Evolutionary conservation across 1,284 basidiomycete genomes (phyloP).

Genomic region (Puccinia brachypodii): DNA sequence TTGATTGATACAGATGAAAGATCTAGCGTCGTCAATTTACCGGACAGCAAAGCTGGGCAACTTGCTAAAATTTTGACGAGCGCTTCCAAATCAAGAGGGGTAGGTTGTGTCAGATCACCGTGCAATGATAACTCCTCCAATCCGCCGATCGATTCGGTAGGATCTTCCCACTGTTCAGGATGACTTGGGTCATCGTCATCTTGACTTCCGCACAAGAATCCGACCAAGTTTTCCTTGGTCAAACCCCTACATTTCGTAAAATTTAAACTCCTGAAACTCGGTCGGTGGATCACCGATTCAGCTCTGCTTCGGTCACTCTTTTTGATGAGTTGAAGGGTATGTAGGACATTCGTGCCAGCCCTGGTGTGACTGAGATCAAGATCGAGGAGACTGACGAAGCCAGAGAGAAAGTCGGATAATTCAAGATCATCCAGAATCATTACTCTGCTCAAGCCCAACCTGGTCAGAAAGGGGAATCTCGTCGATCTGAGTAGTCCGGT

Average conservation of each 20-base stretch:
- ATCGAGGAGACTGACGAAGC: conserved; percentile 20
- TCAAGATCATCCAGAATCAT: conserved; percentile 24
- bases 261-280: conserved; percentile 28
- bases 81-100: conserved; percentile 12
- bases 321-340: conserved; percentile 29
- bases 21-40: conserved; percentile 32
- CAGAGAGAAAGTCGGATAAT: conserved; percentile 10
- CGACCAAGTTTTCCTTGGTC: conserved; percentile 19
- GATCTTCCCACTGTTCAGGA: conserved; percentile 26
- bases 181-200: background rate
- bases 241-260: conserved; percentile 34
- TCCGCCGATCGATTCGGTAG: conserved; percentile 11
- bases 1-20: conserved; percentile 14
- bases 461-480: conserved; percentile 14
- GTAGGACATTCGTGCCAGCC: conserved; percentile 28
- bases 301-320: conserved; percentile 13
- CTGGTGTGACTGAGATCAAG: conserved; percentile 31
- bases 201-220: conserved; percentile 15
- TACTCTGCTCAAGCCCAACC: conserved; percentile 27
- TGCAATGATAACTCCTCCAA: conserved; percentile 36
- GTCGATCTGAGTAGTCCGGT: conserved; percentile 16
- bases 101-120: conserved; percentile 20
- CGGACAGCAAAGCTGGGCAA: conserved; percentile 4
- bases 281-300: background rate
- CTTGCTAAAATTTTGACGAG: conserved; percentile 2